Percentiles rank a stretch among this genome's conserved stretches.
phyloP scores from a whole-genome alignment of 768 basidiomycete genomes.

The Serendipita sp. region DNA sequence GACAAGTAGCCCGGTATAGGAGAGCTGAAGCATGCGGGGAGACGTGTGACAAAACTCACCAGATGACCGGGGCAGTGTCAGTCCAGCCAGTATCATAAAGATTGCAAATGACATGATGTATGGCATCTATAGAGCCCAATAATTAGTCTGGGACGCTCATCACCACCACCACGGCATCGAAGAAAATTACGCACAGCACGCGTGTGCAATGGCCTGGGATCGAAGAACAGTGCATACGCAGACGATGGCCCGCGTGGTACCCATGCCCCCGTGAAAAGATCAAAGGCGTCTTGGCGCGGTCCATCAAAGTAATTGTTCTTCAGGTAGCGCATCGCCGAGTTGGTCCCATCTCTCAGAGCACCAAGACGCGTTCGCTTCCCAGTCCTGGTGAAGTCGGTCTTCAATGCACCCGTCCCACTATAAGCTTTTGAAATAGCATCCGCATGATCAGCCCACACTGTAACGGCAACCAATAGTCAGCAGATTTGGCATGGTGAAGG shows the following conservation, averaged over 20 bases:
- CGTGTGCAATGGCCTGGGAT: constrained; percentile 64
- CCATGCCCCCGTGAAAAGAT: constrained; percentile 86
- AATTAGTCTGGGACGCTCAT: background rate
- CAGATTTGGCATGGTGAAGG: background rate
- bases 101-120: constrained; percentile 62
- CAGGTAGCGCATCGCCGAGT: constrained; percentile 69
- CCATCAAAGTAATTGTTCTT: constrained; percentile 98
- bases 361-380: constrained; percentile 77
- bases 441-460: constrained; percentile 97
- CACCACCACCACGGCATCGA: constrained; percentile 7
- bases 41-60: constrained; percentile 32
- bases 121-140: constrained; percentile 44
- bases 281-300: constrained; percentile 87
- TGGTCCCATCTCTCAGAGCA: constrained; percentile 66
- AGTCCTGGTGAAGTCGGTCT: constrained; percentile 91
- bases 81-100: constrained; percentile 75
- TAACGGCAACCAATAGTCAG: background rate
- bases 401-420: constrained; percentile 87
- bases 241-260: constrained; percentile 50
- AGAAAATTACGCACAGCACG: constrained; percentile 46
- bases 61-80: constrained; percentile 74
- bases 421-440: constrained; percentile 82
- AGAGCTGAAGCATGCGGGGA: background rate
- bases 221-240: constrained; percentile 54
- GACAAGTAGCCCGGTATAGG: constrained; percentile 5